A percentile compares a stretch with the other conserved stretches of the same genome.
Evolutionary conservation across 306 rosid genomes (phyloP).

Genomic region (Glycine tomentella): DNA sequence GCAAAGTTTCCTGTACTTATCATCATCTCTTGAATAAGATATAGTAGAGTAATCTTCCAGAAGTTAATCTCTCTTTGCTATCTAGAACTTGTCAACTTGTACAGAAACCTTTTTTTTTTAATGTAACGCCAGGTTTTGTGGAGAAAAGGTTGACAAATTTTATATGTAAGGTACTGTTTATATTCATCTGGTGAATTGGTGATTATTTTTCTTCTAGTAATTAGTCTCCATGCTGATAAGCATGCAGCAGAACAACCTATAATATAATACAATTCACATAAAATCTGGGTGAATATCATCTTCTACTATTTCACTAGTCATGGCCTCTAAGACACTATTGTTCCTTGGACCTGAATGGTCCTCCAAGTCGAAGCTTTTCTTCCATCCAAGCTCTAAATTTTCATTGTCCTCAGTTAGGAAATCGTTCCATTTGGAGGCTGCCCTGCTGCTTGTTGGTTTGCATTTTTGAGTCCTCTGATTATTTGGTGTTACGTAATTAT

Average conservation of each 20-base stretch:
- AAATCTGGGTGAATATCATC: conserved; percentile 90
- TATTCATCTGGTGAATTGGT: background rate
- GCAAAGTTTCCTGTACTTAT: too few relatives aligned
- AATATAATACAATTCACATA: conserved; percentile 46
- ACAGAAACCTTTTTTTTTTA: background rate
- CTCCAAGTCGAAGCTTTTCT: conserved; percentile 8
- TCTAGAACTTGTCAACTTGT: background rate
- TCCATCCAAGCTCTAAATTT: conserved; percentile 2
- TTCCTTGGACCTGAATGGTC: conserved; percentile 20
- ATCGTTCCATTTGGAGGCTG: conserved; percentile 75
- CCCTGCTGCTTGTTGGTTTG: conserved; percentile 37
- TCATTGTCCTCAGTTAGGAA: conserved; percentile 56
- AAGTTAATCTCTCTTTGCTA: background rate
- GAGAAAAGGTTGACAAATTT: background rate
- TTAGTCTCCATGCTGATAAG: background rate
- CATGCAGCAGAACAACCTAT: background rate
- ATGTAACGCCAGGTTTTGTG: background rate
- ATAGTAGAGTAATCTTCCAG: too few relatives aligned
- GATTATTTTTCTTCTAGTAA: background rate
- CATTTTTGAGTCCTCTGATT: conserved; percentile 36
- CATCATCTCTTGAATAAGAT: too few relatives aligned
- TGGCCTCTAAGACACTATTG: conserved; percentile 41
- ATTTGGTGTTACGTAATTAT: conserved; percentile 5
- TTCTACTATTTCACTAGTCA: conserved; percentile 65
- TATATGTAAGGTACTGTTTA: background rate